A percentile compares a stretch with the other conserved stretches of the same genome.
Conservation (phyloP, 148 eudicot species). For the Rhododendron mucronatum region DNA sequence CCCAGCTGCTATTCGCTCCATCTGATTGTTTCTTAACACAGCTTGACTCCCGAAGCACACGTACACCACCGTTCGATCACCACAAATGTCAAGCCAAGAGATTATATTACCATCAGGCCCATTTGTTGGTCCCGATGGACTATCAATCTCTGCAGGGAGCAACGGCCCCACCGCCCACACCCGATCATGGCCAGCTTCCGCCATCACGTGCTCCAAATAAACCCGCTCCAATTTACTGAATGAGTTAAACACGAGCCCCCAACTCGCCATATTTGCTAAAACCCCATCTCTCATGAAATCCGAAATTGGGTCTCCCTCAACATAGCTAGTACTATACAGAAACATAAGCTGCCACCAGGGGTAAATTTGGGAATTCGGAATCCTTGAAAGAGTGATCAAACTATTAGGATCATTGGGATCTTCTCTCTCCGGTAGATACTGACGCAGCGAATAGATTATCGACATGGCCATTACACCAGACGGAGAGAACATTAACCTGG, state of each 20-base stretch:
- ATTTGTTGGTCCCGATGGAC: not conserved
- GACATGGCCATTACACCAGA: slow-evolving; percentile 24
- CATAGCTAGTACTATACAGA: slow-evolving; percentile 23
- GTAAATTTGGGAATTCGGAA: slow-evolving; percentile 20
- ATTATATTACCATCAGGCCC: not conserved
- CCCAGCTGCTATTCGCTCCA: slow-evolving; percentile 44
- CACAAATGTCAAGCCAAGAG: slow-evolving; percentile 53
- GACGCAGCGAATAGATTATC: slow-evolving; percentile 18
- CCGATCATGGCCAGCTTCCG: slow-evolving; percentile 17
- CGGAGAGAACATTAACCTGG: slow-evolving; percentile 43
- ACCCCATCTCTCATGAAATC: slow-evolving; percentile 33
- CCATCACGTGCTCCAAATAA: slow-evolving; percentile 27
- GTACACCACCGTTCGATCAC: slow-evolving; percentile 46
- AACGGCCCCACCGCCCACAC: too few relatives aligned
- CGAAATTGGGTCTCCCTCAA: slow-evolving; percentile 36
- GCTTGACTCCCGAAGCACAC: slow-evolving; percentile 72
- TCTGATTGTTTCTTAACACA: slow-evolving; percentile 33
- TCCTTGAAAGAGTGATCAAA: slow-evolving; percentile 1
- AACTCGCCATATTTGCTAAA: slow-evolving; percentile 38
- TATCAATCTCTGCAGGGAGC: not conserved
- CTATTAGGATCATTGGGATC: not conserved
- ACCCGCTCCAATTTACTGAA: slow-evolving; percentile 43
- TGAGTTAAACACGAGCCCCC: slow-evolving; percentile 44
- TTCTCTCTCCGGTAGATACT: not conserved
- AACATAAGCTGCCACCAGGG: slow-evolving; percentile 26